Base-by-base conservation (phyloP, 225 moss, liverwort and hornwort species). In the Ulota crispa region DNA sequence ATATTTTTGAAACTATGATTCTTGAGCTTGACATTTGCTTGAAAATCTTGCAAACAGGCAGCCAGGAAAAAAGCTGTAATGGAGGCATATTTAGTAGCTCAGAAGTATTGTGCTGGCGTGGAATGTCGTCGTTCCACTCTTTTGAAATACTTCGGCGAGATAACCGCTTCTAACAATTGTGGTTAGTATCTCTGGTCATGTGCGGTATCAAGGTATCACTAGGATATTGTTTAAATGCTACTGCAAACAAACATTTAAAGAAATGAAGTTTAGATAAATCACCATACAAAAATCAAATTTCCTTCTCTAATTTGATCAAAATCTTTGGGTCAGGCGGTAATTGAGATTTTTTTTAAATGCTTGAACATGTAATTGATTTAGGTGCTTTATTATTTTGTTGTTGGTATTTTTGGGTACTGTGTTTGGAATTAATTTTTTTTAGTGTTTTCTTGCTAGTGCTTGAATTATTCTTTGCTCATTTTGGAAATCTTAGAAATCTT, bases 71-170 rank as follows among this genome's bases (percentile, higher is more conserved):
- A 68, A 70, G 91, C 91, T 65, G 87, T 97, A 26, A 87, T 93
- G 92, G 87, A 92, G 37, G 93, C 94, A 50, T 95, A 87, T 75
- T 37, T 91, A 68, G 93, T 94, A 80, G 93, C 94, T 76, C 93
- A 97, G 81, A 94, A 91, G 76, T 97, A 97, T 82, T 97, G 94
- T 76, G 63, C 85, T 57, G 92, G 94, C 14, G 85, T 92, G 42
- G 89, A 88, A 20, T 97, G 97, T 84, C 89, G 97, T 70, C 90
- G 95, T 43, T 83, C 85, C 74, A 90, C 78, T 55, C 84, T 97
- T 83, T 82, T 97, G 72, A 88, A 89, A 64, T 97, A 95, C 80
- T 97, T 97, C 68, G 94, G 95, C 80, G 93, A 95, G 85, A 83
- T 30, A 36, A 75, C 82, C 39, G 30, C 85, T 21, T 77, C 57